A percentile compares a stretch with the other conserved stretches of the same genome.
These are phyloP conservation scores for Verticillium longisporum DNA, from an alignment of 2,329 filamentous ascomycete genomes.

Conservation along the genomic window DNA sequence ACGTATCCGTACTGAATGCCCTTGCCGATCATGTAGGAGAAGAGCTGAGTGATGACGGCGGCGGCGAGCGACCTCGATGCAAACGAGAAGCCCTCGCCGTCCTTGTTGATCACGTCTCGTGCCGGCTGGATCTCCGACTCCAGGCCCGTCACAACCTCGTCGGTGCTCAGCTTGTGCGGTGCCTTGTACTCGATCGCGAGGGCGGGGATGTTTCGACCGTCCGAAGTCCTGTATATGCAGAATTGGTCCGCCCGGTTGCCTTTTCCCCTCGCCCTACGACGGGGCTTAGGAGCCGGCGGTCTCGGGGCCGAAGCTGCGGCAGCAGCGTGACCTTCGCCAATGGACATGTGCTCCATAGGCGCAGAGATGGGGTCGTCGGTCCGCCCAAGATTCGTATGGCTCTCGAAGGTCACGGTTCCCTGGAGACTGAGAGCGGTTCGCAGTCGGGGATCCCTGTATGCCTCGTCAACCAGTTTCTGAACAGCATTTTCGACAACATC, in stretches of 20 bases:
- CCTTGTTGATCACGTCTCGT: slow-evolving; percentile 23
- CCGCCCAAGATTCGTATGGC: slow-evolving; percentile 20
- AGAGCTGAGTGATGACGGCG: slow-evolving; percentile 30
- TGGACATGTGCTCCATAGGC: slow-evolving; percentile 16
- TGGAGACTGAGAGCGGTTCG: slow-evolving; percentile 20
- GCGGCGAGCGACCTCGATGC: slow-evolving; percentile 20
- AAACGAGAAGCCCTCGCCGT: slow-evolving; percentile 22
- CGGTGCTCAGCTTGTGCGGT: slow-evolving; percentile 25
- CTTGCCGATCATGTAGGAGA: slow-evolving; percentile 30
- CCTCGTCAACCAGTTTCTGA: slow-evolving; percentile 20
- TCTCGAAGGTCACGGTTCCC: slow-evolving; percentile 28
- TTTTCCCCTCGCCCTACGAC: slow-evolving; percentile 17
- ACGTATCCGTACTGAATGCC: slow-evolving; percentile 27
- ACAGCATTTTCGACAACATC: slow-evolving; percentile 28
- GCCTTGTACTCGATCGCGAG: slow-evolving; percentile 30
- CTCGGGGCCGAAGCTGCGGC: slow-evolving; percentile 5
- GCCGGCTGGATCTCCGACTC: slow-evolving; percentile 24
- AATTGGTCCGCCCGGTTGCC: slow-evolving; percentile 25
- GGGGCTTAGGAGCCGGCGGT: neutral
- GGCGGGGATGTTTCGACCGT: slow-evolving; percentile 13
- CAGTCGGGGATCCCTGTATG: slow-evolving; percentile 18
- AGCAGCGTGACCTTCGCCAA: slow-evolving; percentile 6
- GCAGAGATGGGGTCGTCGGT: slow-evolving; percentile 15
- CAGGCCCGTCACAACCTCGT: slow-evolving; percentile 25
- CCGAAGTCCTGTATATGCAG: slow-evolving; percentile 1